Conservation (phyloP, 2,329 filamentous ascomycete genomes). For the Apiospora marii region DNA sequence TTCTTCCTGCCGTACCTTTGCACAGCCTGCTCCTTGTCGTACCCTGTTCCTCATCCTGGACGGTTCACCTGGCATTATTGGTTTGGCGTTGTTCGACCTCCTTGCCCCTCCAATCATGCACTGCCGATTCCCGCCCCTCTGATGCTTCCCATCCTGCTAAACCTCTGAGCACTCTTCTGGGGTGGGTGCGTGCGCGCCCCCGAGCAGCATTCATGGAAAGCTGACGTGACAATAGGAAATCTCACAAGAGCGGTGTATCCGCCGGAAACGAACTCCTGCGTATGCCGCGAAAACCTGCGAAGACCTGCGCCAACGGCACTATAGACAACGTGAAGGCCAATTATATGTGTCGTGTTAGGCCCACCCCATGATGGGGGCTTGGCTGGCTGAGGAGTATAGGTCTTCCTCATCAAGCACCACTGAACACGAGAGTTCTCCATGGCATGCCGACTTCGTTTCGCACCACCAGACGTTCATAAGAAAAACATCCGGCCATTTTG, state of each 20-base stretch:
- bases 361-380: neutral
- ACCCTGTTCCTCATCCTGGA: neutral
- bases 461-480: neutral
- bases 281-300: neutral
- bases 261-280: neutral
- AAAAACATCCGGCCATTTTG: neutral
- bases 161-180: neutral
- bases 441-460: neutral
- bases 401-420: neutral
- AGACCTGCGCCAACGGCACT: neutral
- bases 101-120: neutral
- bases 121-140: neutral
- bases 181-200: neutral
- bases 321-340: neutral
- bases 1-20: constrained; percentile 1
- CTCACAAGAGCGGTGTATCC: neutral
- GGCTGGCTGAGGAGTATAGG: neutral
- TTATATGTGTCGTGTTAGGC: neutral
- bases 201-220: neutral
- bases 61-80: neutral
- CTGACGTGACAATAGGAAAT: constrained; percentile 4
- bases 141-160: neutral
- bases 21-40: constrained; percentile 3
- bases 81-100: neutral
- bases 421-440: neutral